Evolutionary conservation across 495 filamentous ascomycete species (phyloP), one percentile per base, ranked within the genome.

Genomic region (Thozetella sp.): DNA sequence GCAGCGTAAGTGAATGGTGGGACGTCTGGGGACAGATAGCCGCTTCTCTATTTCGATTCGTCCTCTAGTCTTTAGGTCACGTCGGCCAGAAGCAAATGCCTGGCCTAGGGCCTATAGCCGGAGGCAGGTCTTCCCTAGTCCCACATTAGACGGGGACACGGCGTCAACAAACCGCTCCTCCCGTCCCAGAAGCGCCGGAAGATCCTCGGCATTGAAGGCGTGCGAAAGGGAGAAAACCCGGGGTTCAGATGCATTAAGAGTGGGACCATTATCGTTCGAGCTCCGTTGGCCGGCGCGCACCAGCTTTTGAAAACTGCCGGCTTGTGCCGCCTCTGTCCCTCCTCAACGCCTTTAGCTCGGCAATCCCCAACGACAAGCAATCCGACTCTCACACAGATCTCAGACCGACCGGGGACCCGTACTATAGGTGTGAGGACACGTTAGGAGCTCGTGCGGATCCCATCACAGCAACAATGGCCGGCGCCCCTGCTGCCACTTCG

Each of bases 401-500:
- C 30, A 37, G 30, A 15, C 30, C 30, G 30, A 15, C n/a, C 30
- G 30, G 30, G 15, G 30, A 37, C 30, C 30, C 6, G 30, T 6
- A 6, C 30, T 15, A 54, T 37, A 22, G 37, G 59, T 12, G 34
- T 30, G 27, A 56, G 24, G 4, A 15, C 22, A 53, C 57, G n/a
- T n/a, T n/a, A 48, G 50, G 51, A 61, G 22, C 43, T 53, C 27
- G 34, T 15, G 25, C 54, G 43, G 17, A 54, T 51, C 17, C 24
- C 26, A 46, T 57, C 51, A 15, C 13, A 45, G 48, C 53, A 30
- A 30, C 51, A 27, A 72, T 72, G 69, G 25, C 60, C 55, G 66
- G 34, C 30, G 58, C 69, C 24, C n/a, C n/a, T n/a, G 67, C 70
- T 13, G 52, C 72, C 22, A 60, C 68, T 22, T 68, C 78, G 55